A percentile compares a stretch with the other conserved stretches of the same genome.
Evolutionary conservation across 2,329 filamentous ascomycete genomes (phyloP).

Genomic region (Acrodontium crateriforme): DNA sequence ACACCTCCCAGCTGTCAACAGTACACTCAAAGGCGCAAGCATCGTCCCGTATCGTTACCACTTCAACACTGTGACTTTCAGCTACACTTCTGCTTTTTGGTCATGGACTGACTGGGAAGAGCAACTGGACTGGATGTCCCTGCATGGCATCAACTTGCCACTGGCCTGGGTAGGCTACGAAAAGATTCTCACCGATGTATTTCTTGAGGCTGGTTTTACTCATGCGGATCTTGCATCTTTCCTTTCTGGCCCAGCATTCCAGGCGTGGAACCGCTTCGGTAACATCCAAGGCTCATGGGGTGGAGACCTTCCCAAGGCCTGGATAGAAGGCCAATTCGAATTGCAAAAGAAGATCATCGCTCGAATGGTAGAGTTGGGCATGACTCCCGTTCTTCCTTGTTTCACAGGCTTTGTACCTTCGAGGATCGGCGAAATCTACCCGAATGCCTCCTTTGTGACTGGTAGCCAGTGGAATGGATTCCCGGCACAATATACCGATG

Average conservation of each 20-base stretch:
- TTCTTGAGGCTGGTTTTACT: conserved; percentile 32
- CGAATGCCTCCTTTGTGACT: conserved; percentile 31
- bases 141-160: conserved; percentile 38
- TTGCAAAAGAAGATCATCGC: conserved; percentile 36
- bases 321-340: conserved; percentile 35
- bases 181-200: conserved; percentile 36
- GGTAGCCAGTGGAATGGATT: conserved; percentile 34
- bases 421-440: conserved; percentile 28
- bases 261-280: conserved; percentile 41
- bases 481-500: conserved; percentile 29
- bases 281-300: conserved; percentile 41
- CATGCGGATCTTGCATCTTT: conserved; percentile 33
- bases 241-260: conserved; percentile 38
- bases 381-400: conserved; percentile 38
- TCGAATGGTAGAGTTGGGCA: conserved; percentile 39
- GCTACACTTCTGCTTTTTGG: conserved; percentile 39
- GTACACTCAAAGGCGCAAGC: conserved; percentile 27
- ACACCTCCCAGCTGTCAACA: conserved; percentile 18
- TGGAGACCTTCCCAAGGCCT: conserved; percentile 29
- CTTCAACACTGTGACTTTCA: conserved; percentile 42
- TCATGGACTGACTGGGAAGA: conserved; percentile 41
- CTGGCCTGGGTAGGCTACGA: conserved; percentile 40
- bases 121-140: conserved; percentile 39
- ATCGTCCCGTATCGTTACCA: conserved; percentile 36
- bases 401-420: conserved; percentile 39